phyloP scores from a whole-genome alignment of 495 filamentous ascomycete species.

The Daldinia grandis region DNA sequence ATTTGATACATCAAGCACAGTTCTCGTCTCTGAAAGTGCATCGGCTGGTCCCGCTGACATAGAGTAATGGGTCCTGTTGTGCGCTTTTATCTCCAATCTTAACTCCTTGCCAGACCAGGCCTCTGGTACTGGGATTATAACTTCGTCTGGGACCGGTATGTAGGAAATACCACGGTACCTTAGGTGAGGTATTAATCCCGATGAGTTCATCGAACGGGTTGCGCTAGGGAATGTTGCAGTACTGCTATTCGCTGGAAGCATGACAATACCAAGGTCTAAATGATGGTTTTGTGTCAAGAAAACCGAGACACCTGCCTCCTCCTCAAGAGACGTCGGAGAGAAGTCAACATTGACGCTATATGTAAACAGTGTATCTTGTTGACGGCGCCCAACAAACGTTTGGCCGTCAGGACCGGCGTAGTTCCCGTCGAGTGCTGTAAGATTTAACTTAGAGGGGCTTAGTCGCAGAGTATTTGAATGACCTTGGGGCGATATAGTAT shows the following conservation, averaged over 20 bases:
- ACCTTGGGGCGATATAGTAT: slow-evolving; percentile 51
- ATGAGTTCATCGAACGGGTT: slow-evolving; percentile 12
- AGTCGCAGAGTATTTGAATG: slow-evolving; percentile 53
- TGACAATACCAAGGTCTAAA: slow-evolving; percentile 59
- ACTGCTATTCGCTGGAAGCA: slow-evolving; percentile 45
- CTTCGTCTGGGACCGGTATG: slow-evolving; percentile 44
- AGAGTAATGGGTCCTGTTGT: slow-evolving; percentile 56
- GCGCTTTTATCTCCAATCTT: slow-evolving; percentile 55
- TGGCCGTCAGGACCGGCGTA: slow-evolving; percentile 55
- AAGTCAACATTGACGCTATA: slow-evolving; percentile 56
- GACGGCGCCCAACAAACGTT: slow-evolving; percentile 57
- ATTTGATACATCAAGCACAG: slow-evolving; percentile 52
- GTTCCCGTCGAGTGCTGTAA: slow-evolving; percentile 57
- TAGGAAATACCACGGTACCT: slow-evolving; percentile 53
- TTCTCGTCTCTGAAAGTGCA: slow-evolving; percentile 42
- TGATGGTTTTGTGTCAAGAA: slow-evolving; percentile 65
- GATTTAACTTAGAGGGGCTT: slow-evolving; percentile 54
- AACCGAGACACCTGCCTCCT: slow-evolving; percentile 55
- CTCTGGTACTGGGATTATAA: slow-evolving; percentile 43
- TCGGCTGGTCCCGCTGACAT: slow-evolving; percentile 54
- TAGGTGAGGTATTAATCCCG: slow-evolving; percentile 45
- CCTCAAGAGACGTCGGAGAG: slow-evolving; percentile 43
- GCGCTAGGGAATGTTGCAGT: slow-evolving; percentile 14
- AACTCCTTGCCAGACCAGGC: slow-evolving; percentile 48
- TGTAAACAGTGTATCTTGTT: slow-evolving; percentile 61